phyloP scores from a whole-genome alignment of 192 early-diverging fungal genomes.

The Linnemannia elongata region DNA sequence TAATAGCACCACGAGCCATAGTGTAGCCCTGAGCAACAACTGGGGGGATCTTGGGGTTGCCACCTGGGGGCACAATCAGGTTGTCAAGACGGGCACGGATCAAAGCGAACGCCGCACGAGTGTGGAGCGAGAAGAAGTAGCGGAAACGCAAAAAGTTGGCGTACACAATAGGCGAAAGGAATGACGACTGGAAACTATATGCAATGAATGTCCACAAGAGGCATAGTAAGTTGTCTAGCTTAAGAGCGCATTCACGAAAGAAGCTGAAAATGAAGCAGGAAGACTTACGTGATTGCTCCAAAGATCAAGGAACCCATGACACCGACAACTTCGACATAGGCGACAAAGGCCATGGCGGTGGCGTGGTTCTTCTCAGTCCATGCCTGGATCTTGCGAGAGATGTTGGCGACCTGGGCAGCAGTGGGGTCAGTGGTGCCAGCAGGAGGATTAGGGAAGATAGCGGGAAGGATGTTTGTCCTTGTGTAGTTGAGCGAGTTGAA shows the following conservation, averaged over 20 bases:
- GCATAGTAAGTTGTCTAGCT: background rate
- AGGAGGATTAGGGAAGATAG: conserved; percentile 66
- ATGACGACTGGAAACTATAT: conserved; percentile 58
- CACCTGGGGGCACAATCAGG: conserved; percentile 58
- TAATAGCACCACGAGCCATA: conserved; percentile 36
- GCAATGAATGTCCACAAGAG: background rate
- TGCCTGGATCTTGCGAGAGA: conserved; percentile 65
- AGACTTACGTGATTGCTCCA: conserved; percentile 66
- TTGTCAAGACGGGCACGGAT: conserved; percentile 58
- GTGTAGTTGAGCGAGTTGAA: conserved; percentile 83
- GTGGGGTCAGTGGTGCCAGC: conserved; percentile 24
- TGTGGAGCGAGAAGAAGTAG: conserved; percentile 73
- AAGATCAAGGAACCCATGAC: conserved; percentile 74
- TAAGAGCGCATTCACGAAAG: background rate
- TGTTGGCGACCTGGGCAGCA: conserved; percentile 49
- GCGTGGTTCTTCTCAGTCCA: conserved; percentile 74
- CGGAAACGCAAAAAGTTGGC: conserved; percentile 82
- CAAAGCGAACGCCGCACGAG: conserved; percentile 59
- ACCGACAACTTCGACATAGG: conserved; percentile 77
- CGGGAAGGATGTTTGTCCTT: conserved; percentile 78
- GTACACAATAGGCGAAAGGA: conserved; percentile 74
- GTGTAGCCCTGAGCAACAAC: conserved; percentile 59
- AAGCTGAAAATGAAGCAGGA: background rate
- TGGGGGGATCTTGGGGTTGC: conserved; percentile 62
- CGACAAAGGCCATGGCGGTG: conserved; percentile 72